Conservation (phyloP, 495 filamentous ascomycete genomes). For the Aspergillus incahuasiensis region DNA sequence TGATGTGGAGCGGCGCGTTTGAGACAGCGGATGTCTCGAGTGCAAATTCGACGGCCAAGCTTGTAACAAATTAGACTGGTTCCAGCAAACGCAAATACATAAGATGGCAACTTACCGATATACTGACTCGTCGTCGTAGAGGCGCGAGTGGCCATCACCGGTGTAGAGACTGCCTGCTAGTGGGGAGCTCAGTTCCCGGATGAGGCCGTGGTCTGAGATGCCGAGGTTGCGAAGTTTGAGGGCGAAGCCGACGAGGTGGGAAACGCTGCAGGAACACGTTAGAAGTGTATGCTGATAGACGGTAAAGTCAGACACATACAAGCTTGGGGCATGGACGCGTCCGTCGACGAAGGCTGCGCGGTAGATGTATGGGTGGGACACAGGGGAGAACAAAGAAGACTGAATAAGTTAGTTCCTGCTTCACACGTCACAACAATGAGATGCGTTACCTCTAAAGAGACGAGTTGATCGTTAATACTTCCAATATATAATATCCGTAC, state of each 20-base stretch:
- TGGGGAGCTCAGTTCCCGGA: constrained; percentile 82
- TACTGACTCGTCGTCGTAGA: constrained; percentile 87
- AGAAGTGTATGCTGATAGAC: not conserved
- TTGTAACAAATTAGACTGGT: constrained; percentile 26
- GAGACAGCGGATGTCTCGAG: constrained; percentile 72
- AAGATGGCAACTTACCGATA: constrained; percentile 62
- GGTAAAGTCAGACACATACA: constrained; percentile 44
- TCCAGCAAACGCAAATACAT: not conserved
- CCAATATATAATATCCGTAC: constrained; percentile 81
- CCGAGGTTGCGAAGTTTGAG: constrained; percentile 91
- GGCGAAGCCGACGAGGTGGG: constrained; percentile 87
- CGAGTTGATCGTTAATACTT: constrained; percentile 94
- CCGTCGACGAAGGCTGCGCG: constrained; percentile 94
- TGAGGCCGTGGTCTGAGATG: constrained; percentile 84
- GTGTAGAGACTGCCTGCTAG: constrained; percentile 87
- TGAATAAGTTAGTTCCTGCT: constrained; percentile 31
- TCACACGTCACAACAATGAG: not conserved
- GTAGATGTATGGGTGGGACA: constrained; percentile 86
- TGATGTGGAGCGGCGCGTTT: constrained; percentile 46
- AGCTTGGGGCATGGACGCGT: constrained; percentile 86
- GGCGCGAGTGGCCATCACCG: constrained; percentile 87
- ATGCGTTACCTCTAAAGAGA: constrained; percentile 68
- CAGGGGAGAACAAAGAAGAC: constrained; percentile 79
- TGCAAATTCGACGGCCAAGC: constrained; percentile 77
- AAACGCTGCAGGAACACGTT: constrained; percentile 48